Evolutionary conservation across 2,329 filamentous ascomycete genomes (phyloP).

Genomic region (Cladosporium sp.): DNA sequence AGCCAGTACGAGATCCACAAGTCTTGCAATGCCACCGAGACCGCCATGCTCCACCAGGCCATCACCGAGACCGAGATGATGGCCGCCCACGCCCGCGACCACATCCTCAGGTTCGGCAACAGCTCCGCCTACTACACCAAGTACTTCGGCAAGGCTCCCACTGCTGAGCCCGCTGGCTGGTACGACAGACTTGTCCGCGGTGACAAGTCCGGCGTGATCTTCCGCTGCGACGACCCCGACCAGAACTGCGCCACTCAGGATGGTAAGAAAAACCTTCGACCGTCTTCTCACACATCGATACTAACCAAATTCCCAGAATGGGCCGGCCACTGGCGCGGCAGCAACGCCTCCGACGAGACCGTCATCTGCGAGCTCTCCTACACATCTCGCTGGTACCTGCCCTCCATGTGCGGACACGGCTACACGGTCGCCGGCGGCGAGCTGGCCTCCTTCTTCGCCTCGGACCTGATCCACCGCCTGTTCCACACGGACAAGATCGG

Average conservation of each 20-base stretch:
- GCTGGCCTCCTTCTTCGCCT: conserved; percentile 59
- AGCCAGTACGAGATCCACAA: conserved; percentile 50
- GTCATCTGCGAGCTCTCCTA: conserved; percentile 50
- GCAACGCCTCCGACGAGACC: conserved; percentile 57
- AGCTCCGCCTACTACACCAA: conserved; percentile 55
- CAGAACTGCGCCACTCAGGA: conserved; percentile 47
- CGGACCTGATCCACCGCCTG: conserved; percentile 61
- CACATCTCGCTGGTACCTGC: conserved; percentile 49
- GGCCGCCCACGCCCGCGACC: conserved; percentile 56
- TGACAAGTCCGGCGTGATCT: conserved; percentile 52
- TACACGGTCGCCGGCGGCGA: conserved; percentile 54
- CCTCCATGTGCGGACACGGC: conserved; percentile 55
- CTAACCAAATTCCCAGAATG: conserved; percentile 42
- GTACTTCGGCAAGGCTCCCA: conserved; percentile 59
- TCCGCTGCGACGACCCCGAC: conserved; percentile 65
- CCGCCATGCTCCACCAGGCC: conserved; percentile 48
- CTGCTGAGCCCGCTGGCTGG: conserved; percentile 55
- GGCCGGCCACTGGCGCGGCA: conserved; percentile 58
- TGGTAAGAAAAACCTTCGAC: conserved; percentile 13
- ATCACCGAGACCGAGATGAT: conserved; percentile 54
- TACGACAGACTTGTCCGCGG: conserved; percentile 55
- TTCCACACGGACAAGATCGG: conserved; percentile 57
- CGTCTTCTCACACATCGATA: background rate
- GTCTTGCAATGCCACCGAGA: conserved; percentile 60
- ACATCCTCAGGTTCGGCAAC: conserved; percentile 53